Percentiles rank a stretch among this genome's conserved stretches.
These are phyloP conservation scores for Venturia effusa DNA, from an alignment of 2,329 filamentous ascomycete genomes.

Conservation along the genomic window DNA sequence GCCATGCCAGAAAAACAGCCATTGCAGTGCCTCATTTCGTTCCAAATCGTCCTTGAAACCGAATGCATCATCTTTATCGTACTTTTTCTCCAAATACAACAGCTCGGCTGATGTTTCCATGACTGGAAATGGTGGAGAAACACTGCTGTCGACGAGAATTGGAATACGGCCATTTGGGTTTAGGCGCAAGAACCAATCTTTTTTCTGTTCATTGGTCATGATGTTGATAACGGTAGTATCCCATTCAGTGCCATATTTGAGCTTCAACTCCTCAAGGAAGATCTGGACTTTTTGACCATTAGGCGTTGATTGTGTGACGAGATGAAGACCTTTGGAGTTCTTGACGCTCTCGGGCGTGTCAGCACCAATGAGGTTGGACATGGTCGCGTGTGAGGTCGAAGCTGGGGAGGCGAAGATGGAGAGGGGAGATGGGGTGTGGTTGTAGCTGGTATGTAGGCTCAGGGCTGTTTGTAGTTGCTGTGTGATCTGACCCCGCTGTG, in stretches of 20 bases:
- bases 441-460: not conserved
- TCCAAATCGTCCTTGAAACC: constrained; percentile 37
- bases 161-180: constrained; percentile 57
- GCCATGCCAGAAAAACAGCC: constrained; percentile 49
- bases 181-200: constrained; percentile 53
- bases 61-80: constrained; percentile 36
- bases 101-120: constrained; percentile 25
- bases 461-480: not conserved
- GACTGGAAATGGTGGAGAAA: constrained; percentile 32
- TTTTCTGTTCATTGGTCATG: constrained; percentile 52
- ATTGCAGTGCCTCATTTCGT: constrained; percentile 42
- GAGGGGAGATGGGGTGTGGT: not conserved
- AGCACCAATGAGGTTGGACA: constrained; percentile 33
- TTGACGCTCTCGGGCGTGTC: constrained; percentile 36
- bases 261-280: constrained; percentile 55
- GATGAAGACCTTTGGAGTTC: constrained; percentile 40
- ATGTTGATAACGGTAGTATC: constrained; percentile 36
- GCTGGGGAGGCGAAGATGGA: not conserved
- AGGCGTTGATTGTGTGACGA: constrained; percentile 41
- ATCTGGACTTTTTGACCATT: constrained; percentile 48
- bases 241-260: constrained; percentile 46
- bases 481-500: not conserved
- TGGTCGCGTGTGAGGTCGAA: constrained; percentile 12
- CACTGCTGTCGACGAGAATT: constrained; percentile 51
- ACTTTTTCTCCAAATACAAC: constrained; percentile 32